phyloP scores from a whole-genome alignment of 257 asterid genomes.

The Solanum lycopersicoides region DNA sequence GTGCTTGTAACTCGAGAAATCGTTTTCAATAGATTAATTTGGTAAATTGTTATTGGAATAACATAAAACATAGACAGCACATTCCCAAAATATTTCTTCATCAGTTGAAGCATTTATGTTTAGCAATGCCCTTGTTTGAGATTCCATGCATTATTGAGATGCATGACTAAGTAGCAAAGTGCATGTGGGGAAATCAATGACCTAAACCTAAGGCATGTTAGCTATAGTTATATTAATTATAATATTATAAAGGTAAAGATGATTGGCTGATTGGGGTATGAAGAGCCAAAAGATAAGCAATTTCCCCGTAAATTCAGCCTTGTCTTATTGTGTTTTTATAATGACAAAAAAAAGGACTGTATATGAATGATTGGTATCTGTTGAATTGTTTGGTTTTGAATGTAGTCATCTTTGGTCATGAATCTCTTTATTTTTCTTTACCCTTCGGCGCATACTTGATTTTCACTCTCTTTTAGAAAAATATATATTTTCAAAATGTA shows the following conservation, averaged over 20 bases:
- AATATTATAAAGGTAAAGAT: slow-evolving; percentile 32
- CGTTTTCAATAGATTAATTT: not conserved
- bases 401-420: not conserved
- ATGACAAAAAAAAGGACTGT: not conserved
- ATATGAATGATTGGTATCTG: slow-evolving; percentile 4
- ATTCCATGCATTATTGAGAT: not conserved
- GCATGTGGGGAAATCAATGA: not conserved
- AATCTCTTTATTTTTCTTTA: not conserved
- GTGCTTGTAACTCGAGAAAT: not conserved
- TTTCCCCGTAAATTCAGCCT: slow-evolving; percentile 46
- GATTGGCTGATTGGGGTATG: slow-evolving; percentile 19
- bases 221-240: not conserved
- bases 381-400: slow-evolving; percentile 3
- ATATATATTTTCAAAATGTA: not conserved
- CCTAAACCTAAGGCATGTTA: not conserved
- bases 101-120: not conserved
- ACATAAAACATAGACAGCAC: not conserved
- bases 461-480: not conserved
- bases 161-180: not conserved
- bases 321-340: not conserved
- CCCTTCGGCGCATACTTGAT: not conserved
- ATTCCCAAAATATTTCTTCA: not conserved
- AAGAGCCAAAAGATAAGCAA: slow-evolving; percentile 23
- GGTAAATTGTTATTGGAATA: not conserved
- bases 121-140: not conserved